A percentile compares a stretch with the other conserved stretches of the same genome.
Conservation (phyloP, 441 rosid genomes). For the Eruca vesicaria region DNA sequence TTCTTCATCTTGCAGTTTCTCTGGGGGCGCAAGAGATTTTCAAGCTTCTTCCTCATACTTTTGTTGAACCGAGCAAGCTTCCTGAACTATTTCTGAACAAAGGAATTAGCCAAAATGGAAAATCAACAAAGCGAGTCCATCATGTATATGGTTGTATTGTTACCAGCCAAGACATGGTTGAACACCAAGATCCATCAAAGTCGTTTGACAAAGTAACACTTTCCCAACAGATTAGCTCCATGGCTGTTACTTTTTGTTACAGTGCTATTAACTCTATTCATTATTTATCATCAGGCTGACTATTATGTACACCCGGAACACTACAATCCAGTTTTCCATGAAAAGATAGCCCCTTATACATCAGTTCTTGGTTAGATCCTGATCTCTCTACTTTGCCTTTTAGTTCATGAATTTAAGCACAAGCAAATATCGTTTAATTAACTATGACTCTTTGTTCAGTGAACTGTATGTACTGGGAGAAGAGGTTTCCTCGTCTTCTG, state of each 20-base stretch:
- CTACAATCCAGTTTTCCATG: slow-evolving; percentile 75
- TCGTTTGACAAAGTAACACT: slow-evolving; percentile 65
- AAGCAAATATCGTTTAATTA: not conserved
- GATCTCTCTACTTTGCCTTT: slow-evolving; percentile 23
- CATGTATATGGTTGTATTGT: slow-evolving; percentile 86
- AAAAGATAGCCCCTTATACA: slow-evolving; percentile 80
- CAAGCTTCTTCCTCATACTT: slow-evolving; percentile 89
- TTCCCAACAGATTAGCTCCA: not conserved
- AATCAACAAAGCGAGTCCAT: slow-evolving; percentile 61
- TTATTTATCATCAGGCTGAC: slow-evolving; percentile 58
- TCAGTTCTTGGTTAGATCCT: slow-evolving; percentile 74
- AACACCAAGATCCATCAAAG: slow-evolving; percentile 64
- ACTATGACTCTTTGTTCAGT: slow-evolving; percentile 45
- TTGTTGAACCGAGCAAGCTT: slow-evolving; percentile 74
- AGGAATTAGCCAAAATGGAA: slow-evolving; percentile 37
- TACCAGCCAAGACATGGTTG: slow-evolving; percentile 83
- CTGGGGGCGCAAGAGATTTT: slow-evolving; percentile 91
- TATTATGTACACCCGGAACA: slow-evolving; percentile 94
- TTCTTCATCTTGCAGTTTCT: slow-evolving; percentile 49
- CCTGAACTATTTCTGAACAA: slow-evolving; percentile 71
- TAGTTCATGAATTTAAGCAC: not conserved
- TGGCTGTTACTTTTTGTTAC: not conserved
- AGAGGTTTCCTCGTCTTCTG: slow-evolving; percentile 76
- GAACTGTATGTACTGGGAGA: slow-evolving; percentile 98
- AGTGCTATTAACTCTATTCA: not conserved